Evolutionary conservation across 306 rosid genomes (phyloP).

Genomic region (Prunus mume): DNA sequence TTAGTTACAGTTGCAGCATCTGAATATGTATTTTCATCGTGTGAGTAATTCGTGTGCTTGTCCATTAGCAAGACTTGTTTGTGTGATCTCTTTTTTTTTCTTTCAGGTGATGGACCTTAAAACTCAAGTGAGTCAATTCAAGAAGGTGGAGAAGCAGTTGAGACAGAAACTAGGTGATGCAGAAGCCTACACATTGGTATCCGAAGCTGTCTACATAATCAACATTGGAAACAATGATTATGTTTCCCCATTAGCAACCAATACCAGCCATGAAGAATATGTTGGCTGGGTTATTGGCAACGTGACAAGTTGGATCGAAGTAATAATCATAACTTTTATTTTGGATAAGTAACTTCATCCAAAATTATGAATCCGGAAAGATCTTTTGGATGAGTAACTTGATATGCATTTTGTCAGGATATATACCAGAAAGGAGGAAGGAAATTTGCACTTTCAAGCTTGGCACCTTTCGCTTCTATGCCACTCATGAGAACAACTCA

Average conservation of each 20-base stretch:
- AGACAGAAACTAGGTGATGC: slow-evolving; percentile 32
- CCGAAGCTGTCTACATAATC: slow-evolving; percentile 45
- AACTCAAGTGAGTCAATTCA: slow-evolving; percentile 40
- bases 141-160: slow-evolving; percentile 28
- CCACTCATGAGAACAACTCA: slow-evolving; percentile 28
- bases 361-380: too few species aligned
- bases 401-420: slow-evolving; percentile 8
- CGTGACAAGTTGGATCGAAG: slow-evolving; percentile 29
- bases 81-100: background rate
- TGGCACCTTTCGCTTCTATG: slow-evolving; percentile 14
- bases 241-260: background rate
- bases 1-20: too few species aligned
- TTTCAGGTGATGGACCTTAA: slow-evolving; percentile 41
- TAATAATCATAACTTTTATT: background rate
- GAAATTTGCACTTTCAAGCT: slow-evolving; percentile 32
- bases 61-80: too few species aligned
- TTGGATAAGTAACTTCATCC: too few species aligned
- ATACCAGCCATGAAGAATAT: slow-evolving; percentile 13
- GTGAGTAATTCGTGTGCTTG: too few species aligned
- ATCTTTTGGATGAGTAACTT: too few species aligned
- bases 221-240: slow-evolving; percentile 20
- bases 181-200: slow-evolving; percentile 28
- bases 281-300: slow-evolving; percentile 40
- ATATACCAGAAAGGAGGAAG: slow-evolving; percentile 41
- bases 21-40: too few species aligned